Conservation (phyloP, 2,329 filamentous ascomycete genomes). For the Periconia macrospinosa region DNA sequence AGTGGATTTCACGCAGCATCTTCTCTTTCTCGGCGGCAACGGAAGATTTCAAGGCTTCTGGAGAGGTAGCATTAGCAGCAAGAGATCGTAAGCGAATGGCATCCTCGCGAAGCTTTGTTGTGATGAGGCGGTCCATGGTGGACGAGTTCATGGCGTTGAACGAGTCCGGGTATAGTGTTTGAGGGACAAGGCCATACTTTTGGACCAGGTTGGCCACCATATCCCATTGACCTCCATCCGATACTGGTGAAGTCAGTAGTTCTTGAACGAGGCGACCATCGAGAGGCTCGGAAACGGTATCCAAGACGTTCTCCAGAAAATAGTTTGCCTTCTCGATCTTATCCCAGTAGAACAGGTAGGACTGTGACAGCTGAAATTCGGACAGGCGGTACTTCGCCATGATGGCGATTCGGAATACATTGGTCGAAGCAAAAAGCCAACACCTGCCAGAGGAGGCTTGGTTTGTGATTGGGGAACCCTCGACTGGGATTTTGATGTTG, state of each 20-base stretch:
- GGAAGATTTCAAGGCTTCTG: slow-evolving; percentile 43
- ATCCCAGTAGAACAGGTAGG: slow-evolving; percentile 91
- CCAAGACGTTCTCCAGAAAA: slow-evolving; percentile 82
- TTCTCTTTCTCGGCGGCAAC: slow-evolving; percentile 63
- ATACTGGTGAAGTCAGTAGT: slow-evolving; percentile 68
- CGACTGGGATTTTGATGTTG: slow-evolving; percentile 79
- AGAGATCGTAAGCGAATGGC: slow-evolving; percentile 71
- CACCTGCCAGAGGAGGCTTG: slow-evolving; percentile 80
- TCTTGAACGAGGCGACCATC: slow-evolving; percentile 73
- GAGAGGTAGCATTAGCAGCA: slow-evolving; percentile 40
- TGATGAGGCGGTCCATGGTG: slow-evolving; percentile 72
- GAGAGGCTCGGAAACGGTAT: slow-evolving; percentile 70
- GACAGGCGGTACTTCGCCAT: slow-evolving; percentile 81
- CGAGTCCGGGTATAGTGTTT: slow-evolving; percentile 77
- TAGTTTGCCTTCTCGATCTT: slow-evolving; percentile 91
- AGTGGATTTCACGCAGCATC: slow-evolving; percentile 79
- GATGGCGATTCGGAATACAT: slow-evolving; percentile 84
- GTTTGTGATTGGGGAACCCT: slow-evolving; percentile 82
- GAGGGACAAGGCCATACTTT: slow-evolving; percentile 88
- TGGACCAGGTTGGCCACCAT: slow-evolving; percentile 85
- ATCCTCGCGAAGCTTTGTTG: slow-evolving; percentile 84
- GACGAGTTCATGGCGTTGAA: slow-evolving; percentile 75
- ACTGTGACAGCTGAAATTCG: slow-evolving; percentile 82
- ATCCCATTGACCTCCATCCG: slow-evolving; percentile 88
- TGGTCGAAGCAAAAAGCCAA: slow-evolving; percentile 92